Percentiles rank a stretch among this genome's conserved stretches.
Conservation (phyloP, 2,329 filamentous ascomycete genomes). For the Anisogramma anomala region DNA sequence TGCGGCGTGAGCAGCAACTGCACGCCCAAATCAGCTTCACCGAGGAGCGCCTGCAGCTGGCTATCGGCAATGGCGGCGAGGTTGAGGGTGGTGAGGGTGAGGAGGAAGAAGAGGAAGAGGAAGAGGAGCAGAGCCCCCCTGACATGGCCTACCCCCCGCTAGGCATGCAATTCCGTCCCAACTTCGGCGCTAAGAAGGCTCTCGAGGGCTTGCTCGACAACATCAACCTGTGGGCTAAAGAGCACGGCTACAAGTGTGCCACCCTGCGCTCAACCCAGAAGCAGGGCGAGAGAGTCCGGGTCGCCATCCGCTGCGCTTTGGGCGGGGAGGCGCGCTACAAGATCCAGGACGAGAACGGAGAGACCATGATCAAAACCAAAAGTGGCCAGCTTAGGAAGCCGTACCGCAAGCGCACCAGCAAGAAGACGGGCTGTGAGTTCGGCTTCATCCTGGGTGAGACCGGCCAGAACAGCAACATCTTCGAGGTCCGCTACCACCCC, state of each 20-base stretch:
- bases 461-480: conserved; percentile 14
- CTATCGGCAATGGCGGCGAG: conserved; percentile 10
- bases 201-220: conserved; percentile 15
- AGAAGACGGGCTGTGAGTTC: conserved; percentile 15
- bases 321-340: conserved; percentile 15
- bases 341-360: conserved; percentile 14
- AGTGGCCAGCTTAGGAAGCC: conserved; percentile 15
- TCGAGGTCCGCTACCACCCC: conserved; percentile 14
- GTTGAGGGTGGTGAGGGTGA: conserved; percentile 6
- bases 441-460: conserved; percentile 15
- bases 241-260: conserved; percentile 15
- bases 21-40: conserved; percentile 11
- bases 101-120: conserved; percentile 10
- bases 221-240: conserved; percentile 15
- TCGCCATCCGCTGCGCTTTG: conserved; percentile 13
- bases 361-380: conserved; percentile 14
- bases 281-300: conserved; percentile 12
- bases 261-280: conserved; percentile 15
- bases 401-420: conserved; percentile 16
- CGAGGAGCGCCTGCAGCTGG: conserved; percentile 11
- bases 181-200: conserved; percentile 15
- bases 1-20: conserved; percentile 12
- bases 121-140: conserved; percentile 13
- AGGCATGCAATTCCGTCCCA: conserved; percentile 15
- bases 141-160: conserved; percentile 15